A percentile compares a stretch with the other conserved stretches of the same genome.
phyloP scores from a whole-genome alignment of 805 yeast genomes.

The Candida caryicola region DNA sequence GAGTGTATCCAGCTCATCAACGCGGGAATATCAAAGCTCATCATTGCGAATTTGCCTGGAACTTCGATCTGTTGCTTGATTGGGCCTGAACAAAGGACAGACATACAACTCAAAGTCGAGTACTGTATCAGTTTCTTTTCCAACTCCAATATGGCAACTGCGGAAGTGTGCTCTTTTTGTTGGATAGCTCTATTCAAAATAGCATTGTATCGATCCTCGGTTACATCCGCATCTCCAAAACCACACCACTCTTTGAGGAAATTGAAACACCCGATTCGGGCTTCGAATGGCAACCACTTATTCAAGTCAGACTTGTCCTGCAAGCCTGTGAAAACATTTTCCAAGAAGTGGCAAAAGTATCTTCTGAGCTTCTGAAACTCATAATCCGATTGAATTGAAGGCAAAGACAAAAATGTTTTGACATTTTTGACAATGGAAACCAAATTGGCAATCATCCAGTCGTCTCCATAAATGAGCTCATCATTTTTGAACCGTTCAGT shows the following conservation, averaged over 20 bases:
- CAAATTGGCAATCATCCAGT: constrained; percentile 63
- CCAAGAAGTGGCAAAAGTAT: constrained; percentile 79
- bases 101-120: constrained; percentile 81
- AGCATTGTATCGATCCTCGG: constrained; percentile 62
- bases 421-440: constrained; percentile 60
- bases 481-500: constrained; percentile 58
- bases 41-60: constrained; percentile 46
- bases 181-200: constrained; percentile 48
- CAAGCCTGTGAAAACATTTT: constrained; percentile 63
- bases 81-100: constrained; percentile 73
- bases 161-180: constrained; percentile 47
- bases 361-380: constrained; percentile 76
- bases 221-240: constrained; percentile 64
- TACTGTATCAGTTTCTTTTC: constrained; percentile 68
- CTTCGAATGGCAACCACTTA: constrained; percentile 80
- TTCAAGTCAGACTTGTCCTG: constrained; percentile 36
- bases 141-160: constrained; percentile 69
- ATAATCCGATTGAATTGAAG: constrained; percentile 59
- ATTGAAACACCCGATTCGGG: constrained; percentile 76
- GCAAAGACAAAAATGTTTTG: constrained; percentile 54
- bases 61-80: constrained; percentile 49
- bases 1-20: constrained; percentile 81
- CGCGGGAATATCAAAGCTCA: constrained; percentile 69
- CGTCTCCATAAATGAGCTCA: constrained; percentile 55
- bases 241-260: constrained; percentile 95